A percentile compares a stretch with the other conserved stretches of the same genome.
These are phyloP conservation scores for Nemophila menziesii DNA, from an alignment of 257 asterid species.

Conservation along the genomic window DNA sequence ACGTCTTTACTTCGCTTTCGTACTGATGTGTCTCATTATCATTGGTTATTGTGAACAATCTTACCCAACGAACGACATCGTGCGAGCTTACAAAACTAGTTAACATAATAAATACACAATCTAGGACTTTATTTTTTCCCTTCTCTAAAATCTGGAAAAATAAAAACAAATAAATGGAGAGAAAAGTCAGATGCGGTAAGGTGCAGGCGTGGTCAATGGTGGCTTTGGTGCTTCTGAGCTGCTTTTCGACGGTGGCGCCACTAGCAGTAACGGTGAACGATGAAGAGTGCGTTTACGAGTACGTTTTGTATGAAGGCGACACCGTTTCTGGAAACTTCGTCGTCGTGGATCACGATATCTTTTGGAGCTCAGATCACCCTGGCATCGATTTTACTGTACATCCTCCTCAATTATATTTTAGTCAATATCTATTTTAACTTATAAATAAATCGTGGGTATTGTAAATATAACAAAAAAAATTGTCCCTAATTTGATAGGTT, in stretches of 20 bases:
- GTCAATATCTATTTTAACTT: too few relatives aligned
- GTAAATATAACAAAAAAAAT: too few relatives aligned
- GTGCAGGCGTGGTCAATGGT: background rate
- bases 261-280: constrained; percentile 57
- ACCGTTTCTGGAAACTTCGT: constrained; percentile 76
- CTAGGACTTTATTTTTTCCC: too few relatives aligned
- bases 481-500: too few relatives aligned
- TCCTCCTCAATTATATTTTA: too few relatives aligned
- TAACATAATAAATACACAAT: background rate
- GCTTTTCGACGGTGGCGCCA: constrained; percentile 16
- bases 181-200: background rate
- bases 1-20: too few relatives aligned
- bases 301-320: constrained; percentile 65
- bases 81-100: too few relatives aligned
- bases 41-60: background rate
- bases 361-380: constrained; percentile 66
- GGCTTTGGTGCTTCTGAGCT: background rate
- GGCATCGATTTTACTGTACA: constrained; percentile 68
- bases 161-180: background rate
- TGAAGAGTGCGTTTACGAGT: constrained; percentile 71
- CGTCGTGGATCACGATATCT: constrained; percentile 62
- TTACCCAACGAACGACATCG: background rate
- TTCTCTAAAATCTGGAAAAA: too few relatives aligned
- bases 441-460: too few relatives aligned
- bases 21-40: background rate